Evolutionary conservation across 108 stramenopile genomes (phyloP), one percentile per base, ranked within the genome.

Genomic region (Pseudonitzschia multiseries): DNA sequence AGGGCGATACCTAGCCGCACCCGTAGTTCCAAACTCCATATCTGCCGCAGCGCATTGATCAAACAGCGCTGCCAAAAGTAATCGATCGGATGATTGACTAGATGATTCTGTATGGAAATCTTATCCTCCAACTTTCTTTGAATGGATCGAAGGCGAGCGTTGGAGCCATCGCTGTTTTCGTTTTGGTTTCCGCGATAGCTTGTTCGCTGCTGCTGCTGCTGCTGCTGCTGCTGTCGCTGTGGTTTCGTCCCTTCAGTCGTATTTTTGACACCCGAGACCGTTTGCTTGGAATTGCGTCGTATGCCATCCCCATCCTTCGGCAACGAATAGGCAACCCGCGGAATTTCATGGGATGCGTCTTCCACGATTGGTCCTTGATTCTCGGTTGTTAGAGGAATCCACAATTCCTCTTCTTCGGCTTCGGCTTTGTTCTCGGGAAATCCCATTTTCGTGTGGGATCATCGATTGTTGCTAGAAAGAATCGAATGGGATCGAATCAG

Each of bases 11-110:
- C 81, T 24, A 73, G 20, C 56, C 75, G 80, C 44, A 73, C 72
- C 5, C 44, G 67, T n/a, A 69, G 27, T 32, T 81, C 74, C 46
- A 72, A 42, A 0, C 36, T 26, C 76, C 76, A 78, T 8, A 78
- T n/a, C 74, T 78, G 72, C 52, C 44, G 62, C 3, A 62, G 64
- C 10, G 74, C 36, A 74, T 82, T 65, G 15, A 46, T 41, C n/a
- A 78, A 31, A 48, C 68, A 82, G 52, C 70, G 73, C 42, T 57
- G 50, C 78, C 78, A 79, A 32, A 75, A 71, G 17, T 74, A 57
- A 68, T 71, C 57, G 1, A 79, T 27, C 15, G 78, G 78, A 36
- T 79, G 77, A 54, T 79, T 41, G 6, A 78, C 81, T 42, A 82
- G 43, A 57, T 69, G 41, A 4, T 46, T 46, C 57, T 71, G 67